Conservation (phyloP, 2,329 filamentous ascomycete genomes). For the Aspergillus floridensis region DNA sequence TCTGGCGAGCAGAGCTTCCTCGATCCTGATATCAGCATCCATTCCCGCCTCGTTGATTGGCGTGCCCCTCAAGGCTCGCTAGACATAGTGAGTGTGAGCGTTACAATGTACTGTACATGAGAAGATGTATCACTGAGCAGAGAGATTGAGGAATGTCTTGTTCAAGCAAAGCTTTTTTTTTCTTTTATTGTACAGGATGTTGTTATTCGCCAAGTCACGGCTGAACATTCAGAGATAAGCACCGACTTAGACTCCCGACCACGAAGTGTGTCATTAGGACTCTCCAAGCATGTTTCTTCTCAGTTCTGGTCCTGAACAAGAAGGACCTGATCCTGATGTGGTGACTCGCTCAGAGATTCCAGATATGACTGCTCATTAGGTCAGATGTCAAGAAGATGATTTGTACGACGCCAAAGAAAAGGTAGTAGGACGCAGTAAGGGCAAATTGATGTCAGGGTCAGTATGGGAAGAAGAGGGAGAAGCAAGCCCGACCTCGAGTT, state of each 20-base stretch:
- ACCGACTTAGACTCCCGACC: neutral
- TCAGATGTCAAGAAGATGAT: neutral
- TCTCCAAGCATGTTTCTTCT: neutral
- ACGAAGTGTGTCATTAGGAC: neutral
- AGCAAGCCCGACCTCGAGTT: too few relatives aligned
- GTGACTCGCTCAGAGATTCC: neutral
- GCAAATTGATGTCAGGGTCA: too few relatives aligned
- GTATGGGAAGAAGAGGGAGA: too few relatives aligned
- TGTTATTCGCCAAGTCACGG: neutral
- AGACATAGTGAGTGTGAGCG: neutral
- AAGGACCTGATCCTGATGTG: neutral
- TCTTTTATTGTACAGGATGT: neutral
- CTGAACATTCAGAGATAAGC: neutral
- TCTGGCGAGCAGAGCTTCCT: neutral
- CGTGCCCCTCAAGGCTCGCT: too few relatives aligned
- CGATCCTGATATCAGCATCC: neutral
- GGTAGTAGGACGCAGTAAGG: too few relatives aligned
- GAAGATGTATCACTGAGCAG: constrained; percentile 14
- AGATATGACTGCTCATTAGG: neutral
- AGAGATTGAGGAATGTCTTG: neutral
- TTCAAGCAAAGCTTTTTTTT: constrained; percentile 5
- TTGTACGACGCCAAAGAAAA: too few relatives aligned
- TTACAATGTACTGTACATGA: constrained; percentile 20
- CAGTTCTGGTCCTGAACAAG: neutral
- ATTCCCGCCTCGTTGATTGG: neutral